Base-by-base conservation (phyloP, 176 grass and related monocot species). In the Tillandsia leiboldiana region DNA sequence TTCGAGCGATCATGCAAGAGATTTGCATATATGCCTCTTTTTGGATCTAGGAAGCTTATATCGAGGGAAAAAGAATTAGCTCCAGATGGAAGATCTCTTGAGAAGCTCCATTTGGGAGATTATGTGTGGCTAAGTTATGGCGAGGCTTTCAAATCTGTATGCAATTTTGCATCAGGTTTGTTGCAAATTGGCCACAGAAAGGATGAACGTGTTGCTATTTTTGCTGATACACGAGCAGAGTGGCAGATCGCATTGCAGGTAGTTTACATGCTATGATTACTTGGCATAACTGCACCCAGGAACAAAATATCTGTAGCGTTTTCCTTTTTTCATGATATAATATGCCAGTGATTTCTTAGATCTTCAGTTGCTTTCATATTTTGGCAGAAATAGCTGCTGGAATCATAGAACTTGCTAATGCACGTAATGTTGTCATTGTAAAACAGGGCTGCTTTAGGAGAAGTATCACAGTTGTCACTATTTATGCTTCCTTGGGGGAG, bases 241-340 rank as follows among this genome's bases (percentile, higher is more conserved):
- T 97, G 94, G 94, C 87, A 92, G 75, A 86, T 92, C 52, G 86
- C 94, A 0, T 72, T 97, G 79, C 94, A 97, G 89, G 94, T 97
- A 85, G 53, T 13, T 79, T 13, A 77, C 33, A 56, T 26, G 63
- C 24, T 48, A 50, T 11, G 26, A 67, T 18, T 73, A 24, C 8
- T 53, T 70, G 33, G 33, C 4, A 42, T 33, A 14, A 64, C 9
- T 9, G 9, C 50, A 33, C 33, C 33, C 33, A 42, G 33, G 33
- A 42, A 6, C 33, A 42, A 42, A 42, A 42, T 42, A 7, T 42
- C 33, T 42, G 33, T 42, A 42, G 5, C 33, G 5, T 7, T 42
- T 42, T 13, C 51, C 49, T 59, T 58, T 48, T 59, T 59, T 71
- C 17, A 10, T 49, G 8, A 70, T 47, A 64, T 8, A 51, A 18